Conservation (phyloP, 1,139 yeast genomes). For the Saccharomyces hybrid region DNA sequence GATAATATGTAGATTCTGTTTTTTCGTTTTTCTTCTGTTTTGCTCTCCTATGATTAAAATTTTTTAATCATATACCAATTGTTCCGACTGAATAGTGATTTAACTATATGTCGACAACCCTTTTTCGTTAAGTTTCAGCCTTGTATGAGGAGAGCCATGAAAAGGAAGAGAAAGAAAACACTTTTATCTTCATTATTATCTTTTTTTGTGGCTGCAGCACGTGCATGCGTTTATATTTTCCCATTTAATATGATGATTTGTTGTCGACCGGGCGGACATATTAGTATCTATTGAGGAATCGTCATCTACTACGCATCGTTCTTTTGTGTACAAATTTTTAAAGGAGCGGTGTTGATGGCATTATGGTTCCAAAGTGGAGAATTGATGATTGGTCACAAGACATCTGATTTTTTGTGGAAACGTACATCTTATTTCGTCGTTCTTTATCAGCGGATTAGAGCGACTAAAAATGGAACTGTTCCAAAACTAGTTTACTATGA, state of each 20-base stretch:
- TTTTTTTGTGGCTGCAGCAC: conserved; percentile 2
- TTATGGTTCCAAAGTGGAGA: conserved; percentile 22
- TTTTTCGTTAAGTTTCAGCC: conserved; percentile 36
- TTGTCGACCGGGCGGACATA: conserved; percentile 38
- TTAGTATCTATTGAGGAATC: conserved; percentile 27
- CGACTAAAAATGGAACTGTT: background rate
- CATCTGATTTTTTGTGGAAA: conserved; percentile 27
- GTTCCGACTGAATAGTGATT: conserved; percentile 36
- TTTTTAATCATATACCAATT: conserved; percentile 29
- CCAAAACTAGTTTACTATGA: conserved; percentile 15
- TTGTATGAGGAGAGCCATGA: conserved; percentile 28
- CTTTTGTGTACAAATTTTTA: conserved; percentile 32
- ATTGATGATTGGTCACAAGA: conserved; percentile 36
- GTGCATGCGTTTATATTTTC: background rate
- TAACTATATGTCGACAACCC: conserved; percentile 33
- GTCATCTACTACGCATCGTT: conserved; percentile 18
- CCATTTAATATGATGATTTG: conserved; percentile 29
- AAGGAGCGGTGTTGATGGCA: conserved; percentile 22
- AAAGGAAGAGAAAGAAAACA: conserved; percentile 2
- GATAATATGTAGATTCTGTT: conserved; percentile 4
- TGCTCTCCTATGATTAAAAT: conserved; percentile 23
- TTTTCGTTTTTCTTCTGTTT: conserved; percentile 2
- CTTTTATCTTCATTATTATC: conserved; percentile 1
- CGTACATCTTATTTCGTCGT: conserved; percentile 4
- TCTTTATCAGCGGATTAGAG: background rate